phyloP scores from a whole-genome alignment of 129 eudicot species.

The Heracleum sosnowskyi region DNA sequence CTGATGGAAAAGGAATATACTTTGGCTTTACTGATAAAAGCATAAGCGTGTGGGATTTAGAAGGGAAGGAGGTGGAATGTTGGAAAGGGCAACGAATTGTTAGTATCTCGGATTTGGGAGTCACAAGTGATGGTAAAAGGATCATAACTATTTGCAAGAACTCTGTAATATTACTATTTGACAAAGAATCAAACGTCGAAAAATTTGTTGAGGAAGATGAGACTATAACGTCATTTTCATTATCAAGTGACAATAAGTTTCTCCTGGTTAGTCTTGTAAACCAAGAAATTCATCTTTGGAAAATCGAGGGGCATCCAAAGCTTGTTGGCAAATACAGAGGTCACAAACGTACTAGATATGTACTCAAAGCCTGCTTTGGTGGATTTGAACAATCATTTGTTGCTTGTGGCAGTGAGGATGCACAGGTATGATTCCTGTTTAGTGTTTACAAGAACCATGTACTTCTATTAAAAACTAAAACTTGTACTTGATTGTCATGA shows the following conservation, averaged over 20 bases:
- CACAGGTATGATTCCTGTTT: slow-evolving; percentile 54
- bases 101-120: slow-evolving; percentile 61
- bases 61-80: slow-evolving; percentile 68
- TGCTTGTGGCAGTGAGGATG: slow-evolving; percentile 97
- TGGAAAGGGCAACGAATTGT: slow-evolving; percentile 65
- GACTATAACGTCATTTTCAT: slow-evolving; percentile 57
- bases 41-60: slow-evolving; percentile 75
- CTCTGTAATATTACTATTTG: slow-evolving; percentile 45
- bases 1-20: slow-evolving; percentile 61
- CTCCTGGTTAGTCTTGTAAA: slow-evolving; percentile 62
- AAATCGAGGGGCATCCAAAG: slow-evolving; percentile 46
- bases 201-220: slow-evolving; percentile 68
- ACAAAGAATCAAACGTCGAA: slow-evolving; percentile 65
- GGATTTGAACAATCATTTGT: slow-evolving; percentile 83
- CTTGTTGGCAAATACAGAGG: slow-evolving; percentile 73
- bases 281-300: slow-evolving; percentile 94
- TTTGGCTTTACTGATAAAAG: slow-evolving; percentile 79
- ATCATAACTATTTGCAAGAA: slow-evolving; percentile 55
- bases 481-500: background rate
- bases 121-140: slow-evolving; percentile 49
- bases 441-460: background rate
- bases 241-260: slow-evolving; percentile 64
- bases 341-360: slow-evolving; percentile 71
- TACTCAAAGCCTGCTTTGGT: slow-evolving; percentile 89
- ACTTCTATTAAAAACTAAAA: background rate